Evolutionary conservation across 139 green algal species (phyloP).

Genomic region (Volvox africanus): DNA sequence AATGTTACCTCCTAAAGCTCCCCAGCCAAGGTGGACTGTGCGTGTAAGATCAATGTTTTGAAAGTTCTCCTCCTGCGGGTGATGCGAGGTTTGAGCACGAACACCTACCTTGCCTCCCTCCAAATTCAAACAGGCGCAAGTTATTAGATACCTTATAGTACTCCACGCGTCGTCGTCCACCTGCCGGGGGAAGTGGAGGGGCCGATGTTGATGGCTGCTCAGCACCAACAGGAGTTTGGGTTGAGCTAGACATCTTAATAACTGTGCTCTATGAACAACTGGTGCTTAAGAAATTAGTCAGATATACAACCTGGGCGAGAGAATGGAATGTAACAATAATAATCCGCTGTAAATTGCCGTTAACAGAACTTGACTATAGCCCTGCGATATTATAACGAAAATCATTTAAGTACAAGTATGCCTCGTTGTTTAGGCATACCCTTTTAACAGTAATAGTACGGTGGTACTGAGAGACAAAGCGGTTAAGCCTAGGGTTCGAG

Average conservation of each 20-base stretch:
- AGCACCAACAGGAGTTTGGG: background rate
- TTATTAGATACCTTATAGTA: slow-evolving; percentile 35
- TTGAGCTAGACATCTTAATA: background rate
- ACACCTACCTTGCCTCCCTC: background rate
- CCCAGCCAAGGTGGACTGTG: slow-evolving; percentile 53
- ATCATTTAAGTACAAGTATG: too few species aligned
- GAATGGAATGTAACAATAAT: too few species aligned
- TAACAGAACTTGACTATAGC: too few species aligned
- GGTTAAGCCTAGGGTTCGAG: too few species aligned
- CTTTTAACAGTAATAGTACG: too few species aligned
- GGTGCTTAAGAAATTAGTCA: too few species aligned
- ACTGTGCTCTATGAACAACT: too few species aligned
- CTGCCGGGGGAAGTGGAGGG: background rate
- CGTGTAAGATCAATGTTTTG: slow-evolving; percentile 24
- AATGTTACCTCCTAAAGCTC: slow-evolving; percentile 24
- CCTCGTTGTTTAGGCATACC: too few species aligned
- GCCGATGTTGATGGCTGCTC: background rate
- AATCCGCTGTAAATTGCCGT: too few species aligned
- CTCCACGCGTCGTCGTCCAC: slow-evolving; percentile 16
- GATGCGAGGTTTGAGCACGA: background rate
- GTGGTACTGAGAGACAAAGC: too few species aligned
- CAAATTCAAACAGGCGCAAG: background rate
- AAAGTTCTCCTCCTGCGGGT: slow-evolving; percentile 45
- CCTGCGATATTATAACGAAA: too few species aligned
- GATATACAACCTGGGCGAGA: too few species aligned